Evolutionary conservation across 495 filamentous ascomycete species (phyloP).

Genomic region (Aspergillus ellipticus): DNA sequence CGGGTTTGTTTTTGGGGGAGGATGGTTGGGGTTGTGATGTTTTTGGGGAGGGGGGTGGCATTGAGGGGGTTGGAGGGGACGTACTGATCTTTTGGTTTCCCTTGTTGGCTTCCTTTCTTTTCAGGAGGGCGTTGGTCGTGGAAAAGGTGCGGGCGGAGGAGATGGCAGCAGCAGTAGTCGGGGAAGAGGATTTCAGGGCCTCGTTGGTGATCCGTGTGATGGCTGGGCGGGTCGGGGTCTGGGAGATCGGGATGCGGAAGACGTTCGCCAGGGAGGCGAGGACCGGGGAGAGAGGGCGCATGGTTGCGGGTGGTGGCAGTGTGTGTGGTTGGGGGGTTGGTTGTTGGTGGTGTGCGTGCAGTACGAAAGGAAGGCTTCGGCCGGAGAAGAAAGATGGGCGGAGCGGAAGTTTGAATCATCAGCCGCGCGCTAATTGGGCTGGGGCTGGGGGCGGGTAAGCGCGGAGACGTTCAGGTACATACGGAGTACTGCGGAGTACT

Average conservation of each 20-base stretch:
- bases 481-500: no score
- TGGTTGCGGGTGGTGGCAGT: constrained; percentile 22
- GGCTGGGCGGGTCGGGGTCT: constrained; percentile 28
- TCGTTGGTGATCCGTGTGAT: constrained; percentile 25
- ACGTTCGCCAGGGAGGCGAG: constrained; percentile 45
- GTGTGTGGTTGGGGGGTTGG: constrained; percentile 10
- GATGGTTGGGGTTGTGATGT: neutral
- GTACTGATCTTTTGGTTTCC: constrained; percentile 48
- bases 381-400: constrained; percentile 19
- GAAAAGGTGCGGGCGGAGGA: constrained; percentile 33
- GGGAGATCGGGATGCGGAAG: constrained; percentile 40
- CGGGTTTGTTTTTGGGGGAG: no score
- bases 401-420: neutral
- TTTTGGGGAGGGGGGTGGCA: neutral
- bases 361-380: constrained; percentile 14
- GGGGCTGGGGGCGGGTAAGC: neutral
- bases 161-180: neutral
- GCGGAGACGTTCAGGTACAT: neutral
- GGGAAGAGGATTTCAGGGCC: constrained; percentile 16
- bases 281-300: constrained; percentile 39
- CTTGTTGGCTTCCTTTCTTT: constrained; percentile 25
- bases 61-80: constrained; percentile 17
- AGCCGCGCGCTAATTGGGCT: constrained; percentile 4
- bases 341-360: neutral
- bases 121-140: constrained; percentile 35